phyloP scores from a whole-genome alignment of 768 basidiomycete genomes.

The Boletus subparvulus region DNA sequence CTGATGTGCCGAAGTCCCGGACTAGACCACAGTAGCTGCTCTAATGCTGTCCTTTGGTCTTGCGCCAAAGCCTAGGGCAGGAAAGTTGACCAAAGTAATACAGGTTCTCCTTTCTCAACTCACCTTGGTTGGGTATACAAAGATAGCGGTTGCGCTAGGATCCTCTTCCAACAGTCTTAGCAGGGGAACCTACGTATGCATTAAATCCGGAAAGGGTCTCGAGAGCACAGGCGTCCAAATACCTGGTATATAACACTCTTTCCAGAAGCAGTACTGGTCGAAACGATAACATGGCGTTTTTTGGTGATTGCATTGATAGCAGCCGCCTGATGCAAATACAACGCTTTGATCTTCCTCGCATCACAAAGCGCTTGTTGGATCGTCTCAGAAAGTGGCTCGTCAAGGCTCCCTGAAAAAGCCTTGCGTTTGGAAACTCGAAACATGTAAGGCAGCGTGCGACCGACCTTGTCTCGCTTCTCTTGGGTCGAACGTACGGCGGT shows the following conservation, averaged over 20 bases:
- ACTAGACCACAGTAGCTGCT: conserved; percentile 61
- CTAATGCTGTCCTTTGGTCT: conserved; percentile 73
- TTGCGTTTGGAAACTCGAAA: not conserved
- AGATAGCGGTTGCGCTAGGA: conserved; percentile 63
- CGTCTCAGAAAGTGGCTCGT: conserved; percentile 55
- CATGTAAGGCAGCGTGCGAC: not conserved
- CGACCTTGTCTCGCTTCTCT: conserved; percentile 54
- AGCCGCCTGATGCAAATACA: conserved; percentile 71
- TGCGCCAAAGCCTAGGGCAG: conserved; percentile 74
- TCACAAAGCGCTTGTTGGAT: conserved; percentile 55
- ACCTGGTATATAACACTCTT: conserved; percentile 90
- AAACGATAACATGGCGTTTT: conserved; percentile 77
- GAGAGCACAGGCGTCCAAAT: not conserved
- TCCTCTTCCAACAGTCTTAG: conserved; percentile 65
- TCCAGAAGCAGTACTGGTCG: conserved; percentile 87
- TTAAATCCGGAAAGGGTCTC: not conserved
- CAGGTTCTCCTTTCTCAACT: not conserved
- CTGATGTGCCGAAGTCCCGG: conserved; percentile 61
- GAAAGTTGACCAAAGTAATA: not conserved
- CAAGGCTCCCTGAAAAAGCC: conserved; percentile 41
- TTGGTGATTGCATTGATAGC: conserved; percentile 64
- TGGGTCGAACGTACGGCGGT: conserved; percentile 52
- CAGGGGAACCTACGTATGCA: conserved; percentile 58
- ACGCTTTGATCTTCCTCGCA: conserved; percentile 56
- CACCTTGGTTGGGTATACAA: conserved; percentile 89